Evolutionary conservation across 1,284 basidiomycete species (phyloP), one percentile per base, ranked within the genome.

Genomic region (Lignosus rhinocerotis): DNA sequence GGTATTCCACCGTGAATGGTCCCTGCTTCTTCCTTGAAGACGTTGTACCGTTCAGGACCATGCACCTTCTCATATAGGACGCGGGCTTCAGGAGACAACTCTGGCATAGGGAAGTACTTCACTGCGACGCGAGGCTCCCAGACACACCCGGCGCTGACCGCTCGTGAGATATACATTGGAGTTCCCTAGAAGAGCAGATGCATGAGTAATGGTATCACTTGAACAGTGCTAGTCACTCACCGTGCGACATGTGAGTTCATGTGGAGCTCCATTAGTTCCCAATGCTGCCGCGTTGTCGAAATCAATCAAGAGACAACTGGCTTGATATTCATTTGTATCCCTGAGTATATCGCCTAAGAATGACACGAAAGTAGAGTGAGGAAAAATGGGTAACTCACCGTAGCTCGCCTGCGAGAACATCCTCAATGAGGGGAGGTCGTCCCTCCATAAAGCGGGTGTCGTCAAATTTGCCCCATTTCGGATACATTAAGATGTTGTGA

Each of bases 401-500:
- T 34, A 50, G 16, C 25, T 21, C 14, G 41, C 53, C 39, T 1
- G 44, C 19, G 8, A 60, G 39, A 16, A 60, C 34, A 17, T 56
- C 51, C 12, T 56, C 32, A 34, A 60, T 60, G 17, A 60, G 52
- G 16, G 19, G 51, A 12, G 59, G 59, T 19, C 48, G 52, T 52
- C 53, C 49, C 14, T 34, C 4, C 36, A 46, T 51, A 8, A 55
- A 39, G 6, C 25, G 4, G 8, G 25, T 51, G n/a, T n/a, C 30
- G n/a, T 4, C 12, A 17, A 19, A 31, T 10, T 31, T 17, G n/a
- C 30, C 34, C 36, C 57, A 51, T 39, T 51, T n/a, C 8, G 59
- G 59, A 51, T 61, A 61, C 46, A 61, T 58, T 21, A 61, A 44
- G 12, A 61, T 36, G 44, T 61, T 61, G 53, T 58, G 11, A 9